Evolutionary conservation across 345 rosid species (phyloP).

Genomic region (Tarenaya hassleriana): DNA sequence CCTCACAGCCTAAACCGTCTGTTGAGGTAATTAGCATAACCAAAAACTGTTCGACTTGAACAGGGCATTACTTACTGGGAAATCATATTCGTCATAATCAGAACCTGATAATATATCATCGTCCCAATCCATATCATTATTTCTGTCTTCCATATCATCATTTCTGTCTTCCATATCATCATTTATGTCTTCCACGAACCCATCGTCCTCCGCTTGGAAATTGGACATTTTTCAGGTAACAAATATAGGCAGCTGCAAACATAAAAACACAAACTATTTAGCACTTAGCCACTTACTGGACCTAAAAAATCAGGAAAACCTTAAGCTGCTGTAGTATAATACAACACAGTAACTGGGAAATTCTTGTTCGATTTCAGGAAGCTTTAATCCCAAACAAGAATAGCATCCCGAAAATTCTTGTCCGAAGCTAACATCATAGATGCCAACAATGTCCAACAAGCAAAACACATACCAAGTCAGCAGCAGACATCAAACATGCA

Average conservation of each 20-base stretch:
- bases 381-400: neutral
- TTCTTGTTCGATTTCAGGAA: too few relatives aligned
- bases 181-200: slow-evolving; percentile 55
- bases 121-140: slow-evolving; percentile 39
- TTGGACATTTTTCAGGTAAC: slow-evolving; percentile 42
- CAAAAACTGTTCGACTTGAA: neutral
- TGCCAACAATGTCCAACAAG: neutral
- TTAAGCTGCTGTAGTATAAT: too few relatives aligned
- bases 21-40: neutral
- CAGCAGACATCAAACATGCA: slow-evolving; percentile 2
- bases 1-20: neutral
- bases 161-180: slow-evolving; percentile 38
- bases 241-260: slow-evolving; percentile 14
- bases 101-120: too few relatives aligned
- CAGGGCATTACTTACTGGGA: slow-evolving; percentile 34
- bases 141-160: slow-evolving; percentile 35
- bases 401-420: too few relatives aligned
- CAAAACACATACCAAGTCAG: neutral
- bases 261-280: neutral
- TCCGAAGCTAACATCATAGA: neutral
- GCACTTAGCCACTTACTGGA: too few relatives aligned
- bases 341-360: too few relatives aligned
- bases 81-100: slow-evolving; percentile 60
- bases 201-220: slow-evolving; percentile 55
- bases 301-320: too few relatives aligned